phyloP scores from a whole-genome alignment of 495 filamentous ascomycete genomes.

The Emericellopsis terricola region DNA sequence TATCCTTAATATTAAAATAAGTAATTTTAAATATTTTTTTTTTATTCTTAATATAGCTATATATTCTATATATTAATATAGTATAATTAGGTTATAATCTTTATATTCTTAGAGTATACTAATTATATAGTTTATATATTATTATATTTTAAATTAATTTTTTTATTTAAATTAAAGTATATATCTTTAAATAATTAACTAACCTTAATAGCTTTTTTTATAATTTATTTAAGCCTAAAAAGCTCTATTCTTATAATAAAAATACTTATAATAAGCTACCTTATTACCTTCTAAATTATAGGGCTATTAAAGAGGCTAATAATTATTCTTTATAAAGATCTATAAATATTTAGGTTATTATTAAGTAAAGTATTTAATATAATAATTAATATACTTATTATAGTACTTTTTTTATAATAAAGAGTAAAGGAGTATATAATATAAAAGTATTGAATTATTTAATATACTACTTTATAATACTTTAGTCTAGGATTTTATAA shows the following conservation, averaged over 20 bases:
- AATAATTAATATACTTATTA: neutral
- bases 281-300: neutral
- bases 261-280: neutral
- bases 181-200: neutral
- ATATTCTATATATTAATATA: neutral
- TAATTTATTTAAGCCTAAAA: neutral
- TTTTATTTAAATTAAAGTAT: neutral
- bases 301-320: neutral
- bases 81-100: neutral
- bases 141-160: neutral
- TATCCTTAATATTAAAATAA: neutral
- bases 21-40: neutral
- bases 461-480: neutral
- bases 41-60: neutral
- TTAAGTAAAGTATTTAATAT: neutral
- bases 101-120: neutral
- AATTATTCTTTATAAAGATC: neutral
- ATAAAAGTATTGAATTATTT: neutral
- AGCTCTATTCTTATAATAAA: neutral
- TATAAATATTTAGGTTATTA: neutral
- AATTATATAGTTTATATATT: neutral
- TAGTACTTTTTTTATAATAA: neutral
- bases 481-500: neutral
- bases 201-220: neutral
- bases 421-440: neutral